Evolutionary conservation across 1,284 basidiomycete genomes (phyloP), one percentile per base, ranked within the genome.

Genomic region (Austroboletus rostrupii): DNA sequence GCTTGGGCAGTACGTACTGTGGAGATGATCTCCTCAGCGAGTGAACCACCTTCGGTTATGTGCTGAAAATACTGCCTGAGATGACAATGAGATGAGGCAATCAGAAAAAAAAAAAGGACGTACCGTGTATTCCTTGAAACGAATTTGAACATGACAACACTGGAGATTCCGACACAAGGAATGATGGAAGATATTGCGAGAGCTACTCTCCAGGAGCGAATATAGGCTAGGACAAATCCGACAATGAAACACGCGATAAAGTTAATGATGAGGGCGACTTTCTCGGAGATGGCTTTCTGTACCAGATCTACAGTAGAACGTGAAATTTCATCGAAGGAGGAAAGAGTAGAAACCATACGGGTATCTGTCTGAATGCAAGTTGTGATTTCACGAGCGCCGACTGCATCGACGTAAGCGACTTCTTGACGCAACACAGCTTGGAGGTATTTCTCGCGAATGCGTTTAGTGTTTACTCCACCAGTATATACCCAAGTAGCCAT

Each of bases 21-120:
- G 1, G 90, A 87, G 49, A 99, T 90, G 59, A 92, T 91, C 68
- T 99, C 97, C 70, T 99, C 97, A 0, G 96, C 95, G 14, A 97
- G 69, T 3, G 80, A 85, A 36, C 95, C 94, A 20, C 87, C 89
- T 21, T 87, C 83, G 3, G 92, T 90, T 31, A 96, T 80, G 50
- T 86, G 73, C 51, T 87, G 81, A 47, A 96, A 79, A 21, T 87
- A 80, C 39, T 73, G 54, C 64, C 75, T 86, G 14, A 7, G 7
- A 19, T n/a, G 11, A 10, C 0, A 42, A n/a, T 50, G 48, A 49
- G 41, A 11, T 52, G 41, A 28, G 11, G 52, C 42, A 21, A 46
- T 35, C 20, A 37, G 40, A 23, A 6, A 20, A 26, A 8, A 14
- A 14, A 9, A 16, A 37, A 26, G 9, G 13, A 80, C 85, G 14